These are phyloP conservation scores for Silybum marianum DNA, from an alignment of 129 eudicot species.

Conservation along the genomic window DNA sequence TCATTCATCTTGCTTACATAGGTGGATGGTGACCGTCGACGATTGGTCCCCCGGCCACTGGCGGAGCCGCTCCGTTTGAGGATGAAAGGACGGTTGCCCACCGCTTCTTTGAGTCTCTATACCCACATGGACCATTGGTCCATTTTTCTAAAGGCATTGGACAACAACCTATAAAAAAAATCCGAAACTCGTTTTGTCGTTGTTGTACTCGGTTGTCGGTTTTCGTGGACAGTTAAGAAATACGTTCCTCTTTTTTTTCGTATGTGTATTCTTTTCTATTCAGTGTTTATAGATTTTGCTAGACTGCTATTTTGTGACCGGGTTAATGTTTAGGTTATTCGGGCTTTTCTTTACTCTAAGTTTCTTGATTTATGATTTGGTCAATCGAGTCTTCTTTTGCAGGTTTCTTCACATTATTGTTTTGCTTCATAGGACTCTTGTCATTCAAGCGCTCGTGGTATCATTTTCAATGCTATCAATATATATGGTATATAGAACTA, in stretches of 20 bases:
- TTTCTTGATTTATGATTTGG: background rate
- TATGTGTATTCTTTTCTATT: background rate
- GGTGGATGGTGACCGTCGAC: conserved; percentile 1
- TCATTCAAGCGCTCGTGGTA: background rate
- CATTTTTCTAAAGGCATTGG: conserved; percentile 12
- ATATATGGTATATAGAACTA: too few relatives aligned
- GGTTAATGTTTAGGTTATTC: background rate
- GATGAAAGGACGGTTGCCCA: background rate
- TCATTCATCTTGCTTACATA: background rate
- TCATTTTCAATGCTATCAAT: too few relatives aligned
- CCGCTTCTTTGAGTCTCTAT: background rate
- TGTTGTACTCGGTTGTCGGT: background rate
- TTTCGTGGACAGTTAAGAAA: background rate
- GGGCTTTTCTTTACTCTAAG: background rate
- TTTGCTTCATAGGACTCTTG: background rate
- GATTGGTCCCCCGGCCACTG: conserved; percentile 2
- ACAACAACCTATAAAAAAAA: conserved; percentile 8
- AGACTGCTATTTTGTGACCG: background rate
- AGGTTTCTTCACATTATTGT: background rate
- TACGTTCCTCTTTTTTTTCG: background rate
- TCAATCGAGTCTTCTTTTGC: background rate
- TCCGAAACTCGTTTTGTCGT: background rate
- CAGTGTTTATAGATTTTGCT: background rate
- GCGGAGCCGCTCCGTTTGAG: background rate
- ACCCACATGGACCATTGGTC: conserved; percentile 16